Evolutionary conservation across 371 early-diverging fungal genomes (phyloP), one percentile per base, ranked within the genome.

Genomic region (Blakeslea trispora): DNA sequence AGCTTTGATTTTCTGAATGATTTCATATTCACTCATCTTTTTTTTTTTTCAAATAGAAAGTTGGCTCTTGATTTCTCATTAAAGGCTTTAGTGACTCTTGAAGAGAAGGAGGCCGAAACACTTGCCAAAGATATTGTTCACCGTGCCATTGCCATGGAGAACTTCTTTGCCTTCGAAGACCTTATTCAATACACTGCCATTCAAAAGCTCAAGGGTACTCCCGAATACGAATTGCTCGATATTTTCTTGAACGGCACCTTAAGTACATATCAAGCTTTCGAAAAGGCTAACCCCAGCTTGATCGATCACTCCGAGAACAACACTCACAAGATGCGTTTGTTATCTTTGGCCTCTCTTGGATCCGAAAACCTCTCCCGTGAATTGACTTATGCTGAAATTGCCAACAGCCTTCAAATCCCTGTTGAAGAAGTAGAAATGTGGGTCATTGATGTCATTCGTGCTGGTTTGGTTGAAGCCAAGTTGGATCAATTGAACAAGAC

Each of bases 391-490:
- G 66, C 66, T 47, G 79, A 81, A 19, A 86, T 97, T 51, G 87
- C 92, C 45, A 75, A 79, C 46, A 85, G 82, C 7, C 76, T 96
- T 46, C 85, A 85, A 57, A 84, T 96, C 48, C 71, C 79, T 10
- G 87, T 84, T 54, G 85, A 79, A n/a, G 93, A 94, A 39, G 93
- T 95, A 7, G 95, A 95, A 76, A 72, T 92, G 81, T 93, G 93
- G 92, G 88, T 94, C 19, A 94, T 97, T 72, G 93, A 94, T 71
- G 87, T 85, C 13, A 94, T 96, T 55, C 91, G 95, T 28, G 88
- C 92, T 34, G 93, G 93, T 44, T 80, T 97, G 55, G 84, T 95
- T n/a, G 94, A 95, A 69, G 96, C 93, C 62, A 92, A 92, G 74
- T 86, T 97, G 76, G 89, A 96, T 77, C 97, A 96, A 78, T 79